Evolutionary conservation across 2,329 filamentous ascomycete genomes (phyloP).

Genomic region (Claviceps arundinis): DNA sequence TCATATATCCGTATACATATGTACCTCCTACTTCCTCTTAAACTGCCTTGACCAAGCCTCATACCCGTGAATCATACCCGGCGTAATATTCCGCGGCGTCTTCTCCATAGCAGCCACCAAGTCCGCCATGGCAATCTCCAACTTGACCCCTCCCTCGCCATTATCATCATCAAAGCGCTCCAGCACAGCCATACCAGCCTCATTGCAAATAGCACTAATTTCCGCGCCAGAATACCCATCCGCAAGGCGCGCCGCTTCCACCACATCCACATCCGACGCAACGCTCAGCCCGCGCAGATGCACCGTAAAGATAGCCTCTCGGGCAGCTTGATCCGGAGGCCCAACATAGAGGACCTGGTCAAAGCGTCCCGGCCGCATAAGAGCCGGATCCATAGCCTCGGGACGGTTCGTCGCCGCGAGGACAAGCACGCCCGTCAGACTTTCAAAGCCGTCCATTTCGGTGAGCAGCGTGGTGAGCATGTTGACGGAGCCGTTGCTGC

Average conservation of each 20-base stretch:
- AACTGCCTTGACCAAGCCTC: constrained; percentile 39
- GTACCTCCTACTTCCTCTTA: constrained; percentile 7
- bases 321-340: constrained; percentile 58
- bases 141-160: constrained; percentile 11
- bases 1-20: too few species aligned
- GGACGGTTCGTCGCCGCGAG: constrained; percentile 88
- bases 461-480: constrained; percentile 81
- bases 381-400: constrained; percentile 69
- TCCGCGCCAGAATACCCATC: constrained; percentile 82
- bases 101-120: constrained; percentile 27
- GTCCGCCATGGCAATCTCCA: constrained; percentile 29
- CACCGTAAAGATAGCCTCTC: constrained; percentile 63
- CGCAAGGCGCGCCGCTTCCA: constrained; percentile 46
- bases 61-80: constrained; percentile 43
- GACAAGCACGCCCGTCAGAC: constrained; percentile 69
- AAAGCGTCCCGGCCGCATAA: constrained; percentile 76
- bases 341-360: constrained; percentile 78
- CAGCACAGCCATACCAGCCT: constrained; percentile 29
- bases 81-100: constrained; percentile 46
- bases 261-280: constrained; percentile 49
- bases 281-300: constrained; percentile 50
- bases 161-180: constrained; percentile 20
- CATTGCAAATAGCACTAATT: constrained; percentile 43
- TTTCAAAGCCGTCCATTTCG: constrained; percentile 91
- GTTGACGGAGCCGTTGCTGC: constrained; percentile 48